Conservation (phyloP, 2,329 filamentous ascomycete species). For the Xylaria multiplex region DNA sequence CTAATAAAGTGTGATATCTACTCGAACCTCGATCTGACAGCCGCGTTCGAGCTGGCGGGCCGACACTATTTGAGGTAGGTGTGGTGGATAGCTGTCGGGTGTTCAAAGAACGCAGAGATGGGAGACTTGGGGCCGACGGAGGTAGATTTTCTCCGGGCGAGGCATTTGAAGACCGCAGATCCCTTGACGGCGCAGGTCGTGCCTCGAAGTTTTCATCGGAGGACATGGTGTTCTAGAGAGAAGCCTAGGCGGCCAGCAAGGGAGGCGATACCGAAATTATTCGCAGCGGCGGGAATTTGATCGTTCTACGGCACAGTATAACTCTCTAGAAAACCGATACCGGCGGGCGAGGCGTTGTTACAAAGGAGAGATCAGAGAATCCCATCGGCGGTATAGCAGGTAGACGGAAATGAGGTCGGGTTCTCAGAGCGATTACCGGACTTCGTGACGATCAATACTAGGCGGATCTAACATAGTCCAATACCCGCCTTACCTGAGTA, state of each 20-base stretch:
- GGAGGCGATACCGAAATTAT: slow-evolving; percentile 40
- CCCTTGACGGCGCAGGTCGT: slow-evolving; percentile 52
- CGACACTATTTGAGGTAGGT: slow-evolving; percentile 40
- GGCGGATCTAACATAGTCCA: slow-evolving; percentile 5
- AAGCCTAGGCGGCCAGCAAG: slow-evolving; percentile 42
- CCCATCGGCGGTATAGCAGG: slow-evolving; percentile 48
- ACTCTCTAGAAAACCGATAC: slow-evolving; percentile 56
- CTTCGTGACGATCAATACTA: slow-evolving; percentile 40
- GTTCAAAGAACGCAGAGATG: slow-evolving; percentile 51
- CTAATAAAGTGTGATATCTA: slow-evolving; percentile 31
- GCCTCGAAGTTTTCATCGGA: slow-evolving; percentile 50
- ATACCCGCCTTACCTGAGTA: not conserved
- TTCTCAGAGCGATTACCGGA: slow-evolving; percentile 47
- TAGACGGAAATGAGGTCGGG: slow-evolving; percentile 40
- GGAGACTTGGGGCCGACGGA: slow-evolving; percentile 48
- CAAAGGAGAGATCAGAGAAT: slow-evolving; percentile 54
- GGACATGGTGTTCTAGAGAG: slow-evolving; percentile 49
- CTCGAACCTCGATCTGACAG: slow-evolving; percentile 37
- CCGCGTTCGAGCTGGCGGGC: slow-evolving; percentile 39
- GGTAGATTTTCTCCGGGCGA: slow-evolving; percentile 42
- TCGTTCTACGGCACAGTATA: slow-evolving; percentile 56
- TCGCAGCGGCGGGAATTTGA: slow-evolving; percentile 49
- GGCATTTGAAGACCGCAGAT: slow-evolving; percentile 45
- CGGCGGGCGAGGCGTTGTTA: slow-evolving; percentile 49
- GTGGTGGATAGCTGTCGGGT: slow-evolving; percentile 44